These are phyloP conservation scores for Alternaria gaisen DNA, from an alignment of 2,329 filamentous ascomycete genomes.

Conservation along the genomic window DNA sequence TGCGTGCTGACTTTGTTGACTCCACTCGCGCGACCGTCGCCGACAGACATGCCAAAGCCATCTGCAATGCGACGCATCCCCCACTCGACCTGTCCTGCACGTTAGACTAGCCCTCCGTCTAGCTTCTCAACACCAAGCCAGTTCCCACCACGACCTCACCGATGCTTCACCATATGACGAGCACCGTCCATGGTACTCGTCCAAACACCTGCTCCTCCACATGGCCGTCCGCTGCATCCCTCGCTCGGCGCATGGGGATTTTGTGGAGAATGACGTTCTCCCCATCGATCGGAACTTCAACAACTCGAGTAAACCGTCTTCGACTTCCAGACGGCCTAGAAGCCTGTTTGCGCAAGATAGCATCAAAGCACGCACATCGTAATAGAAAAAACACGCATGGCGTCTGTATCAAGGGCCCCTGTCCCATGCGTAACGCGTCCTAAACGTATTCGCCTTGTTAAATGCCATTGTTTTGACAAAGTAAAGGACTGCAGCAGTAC, in stretches of 20 bases:
- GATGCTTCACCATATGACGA: conserved; percentile 25
- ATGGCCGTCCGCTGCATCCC: conserved; percentile 1
- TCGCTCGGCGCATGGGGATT: conserved; percentile 17
- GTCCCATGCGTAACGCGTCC: background rate
- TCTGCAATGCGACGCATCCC: conserved; percentile 3
- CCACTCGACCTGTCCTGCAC: conserved; percentile 21
- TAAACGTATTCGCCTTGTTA: background rate
- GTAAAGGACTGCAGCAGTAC: background rate
- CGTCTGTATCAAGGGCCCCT: background rate
- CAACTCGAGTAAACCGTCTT: background rate
- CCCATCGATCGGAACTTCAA: conserved; percentile 1
- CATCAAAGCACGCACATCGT: background rate
- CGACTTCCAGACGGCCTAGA: background rate
- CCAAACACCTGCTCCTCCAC: conserved; percentile 26
- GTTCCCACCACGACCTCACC: conserved; percentile 8
- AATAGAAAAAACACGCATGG: background rate
- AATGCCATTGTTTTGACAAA: background rate
- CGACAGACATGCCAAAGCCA: background rate
- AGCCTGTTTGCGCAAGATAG: background rate
- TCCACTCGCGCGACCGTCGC: background rate
- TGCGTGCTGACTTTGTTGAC: background rate
- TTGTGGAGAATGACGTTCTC: conserved; percentile 21
- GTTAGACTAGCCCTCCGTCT: conserved; percentile 27
- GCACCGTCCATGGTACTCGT: conserved; percentile 9
- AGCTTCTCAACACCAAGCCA: conserved; percentile 40